Evolutionary conservation across 1,139 yeast species (phyloP), one percentile per base, ranked within the genome.

Genomic region (Kodamaea sp.): DNA sequence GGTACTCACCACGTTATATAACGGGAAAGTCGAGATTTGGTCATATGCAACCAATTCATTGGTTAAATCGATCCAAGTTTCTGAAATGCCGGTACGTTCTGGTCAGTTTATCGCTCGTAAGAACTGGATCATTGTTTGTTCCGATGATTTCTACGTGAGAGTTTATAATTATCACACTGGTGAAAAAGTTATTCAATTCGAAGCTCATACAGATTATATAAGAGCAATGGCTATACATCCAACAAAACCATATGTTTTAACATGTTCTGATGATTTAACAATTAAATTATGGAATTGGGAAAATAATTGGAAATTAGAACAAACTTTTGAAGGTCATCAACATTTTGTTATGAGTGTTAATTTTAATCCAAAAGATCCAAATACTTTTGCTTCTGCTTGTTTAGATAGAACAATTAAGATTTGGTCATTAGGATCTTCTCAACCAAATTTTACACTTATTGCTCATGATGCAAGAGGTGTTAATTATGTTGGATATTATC

Each of bases 231-330:
- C 96, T 7, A 95, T 92, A 31, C 98, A 92, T 64, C 97, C 97
- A 34, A 75, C 94, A 29, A 86, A 86, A 63, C 94, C 97, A 15
- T 86, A 85, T 53, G 74, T 92, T 38, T 73, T 92, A 54, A 85
- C 97, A 5, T 87, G 92, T 36, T 84, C 95, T 38, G 98, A 92
- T 65, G 98, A 92, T 62, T 79, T 86, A 70, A 78, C 95, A 31
- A 79, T 94, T 58, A 89, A 84, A 65, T 74, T 90, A 60, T 92
- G 98, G 97, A 89, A 94, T 65, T 92, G 97, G 97, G 97, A 92
- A 39, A 79, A 80, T 58, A 79, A 78, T 58, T 94, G 98, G 98
- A 79, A 79, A 53, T 68, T 84, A 54, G 92, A 88, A 60, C 97
- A 87, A 63, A 79, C 84, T 29, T 94, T 86, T 60, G 96, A 88